Conservation (phyloP, 1,284 basidiomycete species). For the Moesziomyces aphidis region DNA sequence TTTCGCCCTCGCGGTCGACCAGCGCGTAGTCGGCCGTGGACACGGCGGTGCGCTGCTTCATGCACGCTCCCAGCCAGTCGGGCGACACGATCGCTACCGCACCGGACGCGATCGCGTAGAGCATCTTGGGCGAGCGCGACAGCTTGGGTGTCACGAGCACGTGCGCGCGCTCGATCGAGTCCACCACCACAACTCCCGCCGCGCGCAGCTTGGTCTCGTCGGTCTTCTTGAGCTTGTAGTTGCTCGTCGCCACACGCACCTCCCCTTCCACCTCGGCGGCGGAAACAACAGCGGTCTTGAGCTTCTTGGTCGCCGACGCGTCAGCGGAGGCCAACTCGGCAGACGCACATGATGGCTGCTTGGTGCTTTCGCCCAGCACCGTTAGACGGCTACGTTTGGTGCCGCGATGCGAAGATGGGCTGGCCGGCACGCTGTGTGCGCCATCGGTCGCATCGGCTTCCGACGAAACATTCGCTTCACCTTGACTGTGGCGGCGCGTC, state of each 20-base stretch:
- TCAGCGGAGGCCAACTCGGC: slow-evolving; percentile 7
- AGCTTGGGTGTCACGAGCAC: slow-evolving; percentile 38
- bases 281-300: background rate
- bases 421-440: background rate
- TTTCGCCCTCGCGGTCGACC: slow-evolving; percentile 26
- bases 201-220: slow-evolving; percentile 28
- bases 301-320: slow-evolving; percentile 1
- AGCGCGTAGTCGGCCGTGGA: background rate
- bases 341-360: slow-evolving; percentile 8
- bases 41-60: slow-evolving; percentile 11
- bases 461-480: background rate
- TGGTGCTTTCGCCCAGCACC: slow-evolving; percentile 21
- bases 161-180: slow-evolving; percentile 39
- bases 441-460: background rate
- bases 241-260: slow-evolving; percentile 26
- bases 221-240: slow-evolving; percentile 36
- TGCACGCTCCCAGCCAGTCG: slow-evolving; percentile 35
- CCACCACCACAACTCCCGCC: slow-evolving; percentile 30
- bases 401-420: slow-evolving; percentile 9
- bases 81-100: slow-evolving; percentile 27
- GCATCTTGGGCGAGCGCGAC: slow-evolving; percentile 48
- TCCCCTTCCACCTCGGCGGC: background rate
- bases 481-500: slow-evolving; percentile 2
- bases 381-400: slow-evolving; percentile 22
- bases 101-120: slow-evolving; percentile 39